Evolutionary conservation across 768 basidiomycete species (phyloP).

Genomic region (Phlegmacium glaucopus): DNA sequence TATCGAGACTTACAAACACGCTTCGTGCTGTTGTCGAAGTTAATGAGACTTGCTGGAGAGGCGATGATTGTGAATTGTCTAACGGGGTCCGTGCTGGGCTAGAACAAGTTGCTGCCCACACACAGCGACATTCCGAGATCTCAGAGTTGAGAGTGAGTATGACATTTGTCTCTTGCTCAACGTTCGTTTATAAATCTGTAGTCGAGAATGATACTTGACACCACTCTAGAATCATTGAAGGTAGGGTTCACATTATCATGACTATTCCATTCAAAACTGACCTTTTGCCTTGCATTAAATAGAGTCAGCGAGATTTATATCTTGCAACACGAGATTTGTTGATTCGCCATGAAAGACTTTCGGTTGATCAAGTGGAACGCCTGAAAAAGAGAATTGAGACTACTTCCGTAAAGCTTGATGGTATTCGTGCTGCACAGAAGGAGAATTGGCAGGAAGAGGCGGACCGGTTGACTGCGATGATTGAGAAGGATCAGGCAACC

Average conservation of each 20-base stretch:
- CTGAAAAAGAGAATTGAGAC: constrained; percentile 83
- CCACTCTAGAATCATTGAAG: constrained; percentile 76
- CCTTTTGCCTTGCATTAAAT: too few relatives aligned
- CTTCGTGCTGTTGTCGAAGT: constrained; percentile 75
- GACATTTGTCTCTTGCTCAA: background rate
- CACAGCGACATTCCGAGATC: constrained; percentile 68
- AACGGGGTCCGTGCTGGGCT: constrained; percentile 75
- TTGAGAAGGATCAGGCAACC: constrained; percentile 84
- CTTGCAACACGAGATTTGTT: constrained; percentile 85
- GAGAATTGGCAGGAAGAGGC: constrained; percentile 86
- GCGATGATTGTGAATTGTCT: constrained; percentile 78
- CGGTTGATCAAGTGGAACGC: constrained; percentile 83
- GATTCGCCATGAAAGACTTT: constrained; percentile 83
- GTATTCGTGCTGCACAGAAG: constrained; percentile 63
- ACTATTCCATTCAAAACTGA: background rate
- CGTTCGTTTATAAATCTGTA: constrained; percentile 23
- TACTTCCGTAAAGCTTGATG: constrained; percentile 73
- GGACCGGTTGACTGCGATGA: constrained; percentile 64
- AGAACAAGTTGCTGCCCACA: constrained; percentile 60
- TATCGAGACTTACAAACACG: constrained; percentile 80
- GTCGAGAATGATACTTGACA: constrained; percentile 62
- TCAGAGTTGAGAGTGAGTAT: constrained; percentile 68
- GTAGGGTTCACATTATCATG: constrained; percentile 30
- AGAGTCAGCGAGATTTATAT: constrained; percentile 73
- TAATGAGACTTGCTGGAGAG: constrained; percentile 79